Evolutionary conservation across 768 basidiomycete genomes (phyloP).

Genomic region (Trametes gibbosa): DNA sequence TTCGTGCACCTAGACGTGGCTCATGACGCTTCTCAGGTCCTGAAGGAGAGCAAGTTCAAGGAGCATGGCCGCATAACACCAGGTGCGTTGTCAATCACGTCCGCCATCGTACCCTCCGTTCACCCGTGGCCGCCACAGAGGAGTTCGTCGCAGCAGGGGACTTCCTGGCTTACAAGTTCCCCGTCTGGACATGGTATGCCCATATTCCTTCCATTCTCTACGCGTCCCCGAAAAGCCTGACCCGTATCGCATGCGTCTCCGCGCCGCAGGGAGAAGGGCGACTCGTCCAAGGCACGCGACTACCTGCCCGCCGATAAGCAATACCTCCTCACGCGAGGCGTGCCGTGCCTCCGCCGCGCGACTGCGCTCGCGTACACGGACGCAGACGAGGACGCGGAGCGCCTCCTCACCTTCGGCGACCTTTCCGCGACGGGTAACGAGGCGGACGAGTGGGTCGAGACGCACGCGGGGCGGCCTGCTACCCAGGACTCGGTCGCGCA

Average conservation of each 20-base stretch:
- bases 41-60: conserved; percentile 98
- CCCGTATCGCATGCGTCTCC: conserved; percentile 1
- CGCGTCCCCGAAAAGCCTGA: not conserved
- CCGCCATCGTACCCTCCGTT: conserved; percentile 9
- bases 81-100: conserved; percentile 46
- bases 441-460: conserved; percentile 97
- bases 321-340: conserved; percentile 92
- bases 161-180: conserved; percentile 97
- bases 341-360: conserved; percentile 94
- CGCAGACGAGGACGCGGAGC: conserved; percentile 94
- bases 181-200: conserved; percentile 92
- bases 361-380: conserved; percentile 92
- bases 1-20: conserved; percentile 30
- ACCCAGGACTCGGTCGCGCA: conserved; percentile 52
- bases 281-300: conserved; percentile 79
- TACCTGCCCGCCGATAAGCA: conserved; percentile 96
- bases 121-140: conserved; percentile 47
- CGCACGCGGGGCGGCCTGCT: conserved; percentile 78
- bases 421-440: conserved; percentile 49
- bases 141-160: conserved; percentile 98
- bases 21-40: conserved; percentile 55
- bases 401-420: conserved; percentile 80
- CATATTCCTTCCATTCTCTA: not conserved
- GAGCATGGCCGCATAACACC: conserved; percentile 97
- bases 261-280: conserved; percentile 82